A percentile compares a stretch with the other conserved stretches of the same genome.
These are phyloP conservation scores for Alternaria arborescens DNA, from an alignment of 2,329 filamentous ascomycete species.

Conservation along the genomic window DNA sequence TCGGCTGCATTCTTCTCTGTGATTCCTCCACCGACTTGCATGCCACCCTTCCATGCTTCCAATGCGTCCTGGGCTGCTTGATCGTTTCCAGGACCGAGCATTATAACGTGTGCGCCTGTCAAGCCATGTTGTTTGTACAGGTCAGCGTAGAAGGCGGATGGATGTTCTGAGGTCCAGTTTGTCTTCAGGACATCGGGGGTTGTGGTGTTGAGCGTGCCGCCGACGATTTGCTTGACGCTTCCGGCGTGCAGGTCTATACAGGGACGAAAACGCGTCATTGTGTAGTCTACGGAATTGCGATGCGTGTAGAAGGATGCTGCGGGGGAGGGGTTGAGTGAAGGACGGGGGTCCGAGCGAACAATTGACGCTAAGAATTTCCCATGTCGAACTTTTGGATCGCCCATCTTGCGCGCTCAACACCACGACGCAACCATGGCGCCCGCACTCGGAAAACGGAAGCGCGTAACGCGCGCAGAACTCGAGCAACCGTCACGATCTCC, in stretches of 20 bases:
- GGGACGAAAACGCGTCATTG: constrained; percentile 92
- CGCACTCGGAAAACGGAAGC: constrained; percentile 58
- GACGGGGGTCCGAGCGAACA: constrained; percentile 34
- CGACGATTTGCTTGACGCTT: constrained; percentile 97
- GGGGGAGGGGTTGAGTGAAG: constrained; percentile 26
- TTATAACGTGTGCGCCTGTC: constrained; percentile 89
- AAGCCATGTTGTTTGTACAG: constrained; percentile 81
- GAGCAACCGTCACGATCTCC: constrained; percentile 38
- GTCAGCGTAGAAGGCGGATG: constrained; percentile 79
- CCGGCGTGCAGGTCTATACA: constrained; percentile 99
- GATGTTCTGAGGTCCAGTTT: constrained; percentile 88
- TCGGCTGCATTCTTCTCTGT: constrained; percentile 80
- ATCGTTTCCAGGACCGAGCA: constrained; percentile 90
- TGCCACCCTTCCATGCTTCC: constrained; percentile 75
- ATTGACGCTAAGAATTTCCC: constrained; percentile 24
- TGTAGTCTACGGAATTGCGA: neutral
- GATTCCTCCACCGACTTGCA: constrained; percentile 96
- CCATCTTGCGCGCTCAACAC: neutral
- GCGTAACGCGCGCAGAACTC: constrained; percentile 46
- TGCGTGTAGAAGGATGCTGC: constrained; percentile 13
- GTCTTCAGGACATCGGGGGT: constrained; percentile 70
- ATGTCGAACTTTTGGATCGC: constrained; percentile 14
- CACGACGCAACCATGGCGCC: constrained; percentile 42
- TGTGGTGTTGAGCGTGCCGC: constrained; percentile 74
- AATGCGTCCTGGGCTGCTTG: constrained; percentile 81